Evolutionary conservation across 75 land plant species (phyloP).

Genomic region (Gnetum montanum): DNA sequence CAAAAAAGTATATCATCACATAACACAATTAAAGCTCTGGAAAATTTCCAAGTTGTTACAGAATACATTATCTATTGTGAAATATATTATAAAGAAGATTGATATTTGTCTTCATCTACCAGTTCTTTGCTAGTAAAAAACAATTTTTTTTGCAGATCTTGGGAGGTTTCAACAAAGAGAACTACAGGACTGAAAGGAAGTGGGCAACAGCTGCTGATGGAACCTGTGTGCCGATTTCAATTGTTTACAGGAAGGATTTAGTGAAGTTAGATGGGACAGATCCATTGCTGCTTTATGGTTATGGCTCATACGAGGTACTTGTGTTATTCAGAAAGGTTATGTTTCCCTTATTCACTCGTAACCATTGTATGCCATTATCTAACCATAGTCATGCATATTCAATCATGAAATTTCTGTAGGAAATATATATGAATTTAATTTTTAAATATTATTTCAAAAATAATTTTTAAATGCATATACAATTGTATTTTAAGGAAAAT

Average conservation of each 20-base stretch:
- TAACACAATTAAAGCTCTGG: not conserved
- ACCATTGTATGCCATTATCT: no score
- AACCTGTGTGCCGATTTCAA: conserved; percentile 66
- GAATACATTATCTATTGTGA: not conserved
- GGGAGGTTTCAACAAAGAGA: conserved; percentile 73
- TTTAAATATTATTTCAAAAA: no score
- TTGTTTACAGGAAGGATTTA: conserved; percentile 71
- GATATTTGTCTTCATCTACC: not conserved
- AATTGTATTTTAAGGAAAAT: no score
- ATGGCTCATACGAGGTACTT: conserved; percentile 98
- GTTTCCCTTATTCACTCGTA: not conserved
- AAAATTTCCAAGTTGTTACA: not conserved
- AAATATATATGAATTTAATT: no score
- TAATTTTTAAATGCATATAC: no score
- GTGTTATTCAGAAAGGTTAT: conserved; percentile 4
- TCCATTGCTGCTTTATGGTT: conserved; percentile 89
- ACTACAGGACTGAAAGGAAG: conserved; percentile 71
- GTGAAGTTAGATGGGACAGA: conserved; percentile 94
- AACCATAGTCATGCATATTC: no score
- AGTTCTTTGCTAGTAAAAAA: not conserved
- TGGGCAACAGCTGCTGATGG: conserved; percentile 92
- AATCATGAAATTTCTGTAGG: no score
- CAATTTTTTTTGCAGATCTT: conserved; percentile 75
- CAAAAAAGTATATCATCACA: no score
- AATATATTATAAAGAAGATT: not conserved